Evolutionary conservation across 1,284 basidiomycete species (phyloP).

Genomic region (Fomitiporia mediterranea): DNA sequence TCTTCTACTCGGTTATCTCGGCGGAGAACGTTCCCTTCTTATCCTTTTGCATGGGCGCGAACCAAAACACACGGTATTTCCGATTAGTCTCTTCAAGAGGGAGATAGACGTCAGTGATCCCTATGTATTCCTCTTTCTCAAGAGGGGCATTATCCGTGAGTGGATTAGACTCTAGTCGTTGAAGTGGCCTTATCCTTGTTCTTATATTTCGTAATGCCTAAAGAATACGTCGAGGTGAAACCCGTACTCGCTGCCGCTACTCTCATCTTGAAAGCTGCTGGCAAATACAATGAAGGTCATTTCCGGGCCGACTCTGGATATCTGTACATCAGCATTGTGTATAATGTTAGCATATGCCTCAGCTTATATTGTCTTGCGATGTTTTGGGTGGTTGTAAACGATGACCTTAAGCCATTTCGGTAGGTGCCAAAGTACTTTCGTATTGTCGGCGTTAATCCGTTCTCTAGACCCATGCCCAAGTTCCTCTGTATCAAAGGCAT

Average conservation of each 20-base stretch:
- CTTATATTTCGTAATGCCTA: not conserved
- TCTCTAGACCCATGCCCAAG: constrained; percentile 72
- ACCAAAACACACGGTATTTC: constrained; percentile 85
- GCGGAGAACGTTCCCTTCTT: constrained; percentile 89
- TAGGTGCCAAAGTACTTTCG: constrained; percentile 42
- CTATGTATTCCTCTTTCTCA: constrained; percentile 89
- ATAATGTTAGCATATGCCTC: constrained; percentile 69
- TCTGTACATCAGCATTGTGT: constrained; percentile 84
- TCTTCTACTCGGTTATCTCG: constrained; percentile 80
- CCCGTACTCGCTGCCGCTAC: constrained; percentile 85
- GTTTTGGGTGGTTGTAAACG: constrained; percentile 89
- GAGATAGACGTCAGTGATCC: constrained; percentile 92
- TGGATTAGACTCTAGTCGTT: constrained; percentile 22
- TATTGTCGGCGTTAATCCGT: not conserved
- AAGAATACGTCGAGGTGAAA: constrained; percentile 97
- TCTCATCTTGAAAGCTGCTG: constrained; percentile 79
- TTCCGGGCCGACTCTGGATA: constrained; percentile 85
- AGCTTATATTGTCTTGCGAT: constrained; percentile 87
- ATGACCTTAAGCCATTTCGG: constrained; percentile 86
- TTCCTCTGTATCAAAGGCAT: constrained; percentile 98
- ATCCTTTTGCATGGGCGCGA: constrained; percentile 88
- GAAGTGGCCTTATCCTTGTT: not conserved
- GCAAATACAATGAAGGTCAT: constrained; percentile 89
- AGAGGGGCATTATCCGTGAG: constrained; percentile 91
- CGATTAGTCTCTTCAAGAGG: constrained; percentile 69